Percentiles rank a stretch among this genome's conserved stretches.
phyloP scores from a whole-genome alignment of 148 eudicot genomes.

The Cornus suecica region DNA sequence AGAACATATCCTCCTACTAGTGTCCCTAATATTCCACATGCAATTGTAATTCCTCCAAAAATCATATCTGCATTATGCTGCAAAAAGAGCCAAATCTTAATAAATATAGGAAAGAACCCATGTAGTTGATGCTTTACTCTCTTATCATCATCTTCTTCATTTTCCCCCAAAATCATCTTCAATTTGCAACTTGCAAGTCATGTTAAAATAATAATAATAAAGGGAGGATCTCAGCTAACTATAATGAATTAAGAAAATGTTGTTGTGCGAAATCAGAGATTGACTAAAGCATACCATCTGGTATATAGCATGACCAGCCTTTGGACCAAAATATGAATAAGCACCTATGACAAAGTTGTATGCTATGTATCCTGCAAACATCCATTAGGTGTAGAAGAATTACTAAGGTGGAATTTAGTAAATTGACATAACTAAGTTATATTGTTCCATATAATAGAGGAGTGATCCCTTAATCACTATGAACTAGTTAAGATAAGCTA shows the following conservation, averaged over 20 bases:
- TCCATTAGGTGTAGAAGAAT: slow-evolving; percentile 1
- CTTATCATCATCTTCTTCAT: background rate
- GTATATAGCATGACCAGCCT: slow-evolving; percentile 91
- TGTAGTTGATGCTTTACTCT: background rate
- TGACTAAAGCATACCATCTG: slow-evolving; percentile 59
- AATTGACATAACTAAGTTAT: background rate
- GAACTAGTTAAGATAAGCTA: background rate
- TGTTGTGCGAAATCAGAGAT: background rate
- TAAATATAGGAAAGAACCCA: background rate
- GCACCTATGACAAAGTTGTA: slow-evolving; percentile 99
- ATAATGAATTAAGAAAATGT: background rate
- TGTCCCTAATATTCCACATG: slow-evolving; percentile 82
- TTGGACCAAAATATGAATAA: slow-evolving; percentile 98
- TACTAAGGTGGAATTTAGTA: background rate
- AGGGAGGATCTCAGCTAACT: background rate
- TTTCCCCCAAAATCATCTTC: background rate
- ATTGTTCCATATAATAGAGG: background rate
- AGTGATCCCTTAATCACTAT: background rate
- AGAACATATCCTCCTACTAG: slow-evolving; percentile 79
- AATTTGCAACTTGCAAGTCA: background rate
- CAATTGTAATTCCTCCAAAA: slow-evolving; percentile 79
- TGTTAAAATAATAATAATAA: background rate
- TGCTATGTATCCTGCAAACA: slow-evolving; percentile 71
- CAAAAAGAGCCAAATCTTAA: slow-evolving; percentile 11
- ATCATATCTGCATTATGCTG: slow-evolving; percentile 80